Evolutionary conservation across 495 filamentous ascomycete species (phyloP).

Genomic region (Daldinia childiae): DNA sequence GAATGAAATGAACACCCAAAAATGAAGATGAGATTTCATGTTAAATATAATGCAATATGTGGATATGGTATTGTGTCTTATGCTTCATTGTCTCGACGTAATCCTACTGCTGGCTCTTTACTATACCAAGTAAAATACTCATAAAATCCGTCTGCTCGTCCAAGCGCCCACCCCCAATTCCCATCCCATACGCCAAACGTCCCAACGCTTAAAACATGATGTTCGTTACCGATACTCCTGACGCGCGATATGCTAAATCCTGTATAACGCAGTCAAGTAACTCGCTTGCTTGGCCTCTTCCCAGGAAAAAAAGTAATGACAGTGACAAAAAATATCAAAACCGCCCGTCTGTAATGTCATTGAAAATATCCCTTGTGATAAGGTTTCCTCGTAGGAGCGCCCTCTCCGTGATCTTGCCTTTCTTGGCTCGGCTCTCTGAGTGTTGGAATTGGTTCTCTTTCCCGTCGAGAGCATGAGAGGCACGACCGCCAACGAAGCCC

Average conservation of each 20-base stretch:
- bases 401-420: constrained; percentile 51
- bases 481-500: constrained; percentile 3
- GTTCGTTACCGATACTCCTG: constrained; percentile 6
- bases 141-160: constrained; percentile 10
- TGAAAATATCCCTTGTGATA: constrained; percentile 59
- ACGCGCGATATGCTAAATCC: constrained; percentile 1
- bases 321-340: constrained; percentile 29
- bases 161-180: background rate
- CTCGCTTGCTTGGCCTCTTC: background rate
- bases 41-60: background rate
- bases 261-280: background rate
- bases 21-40: background rate
- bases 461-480: constrained; percentile 20
- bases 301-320: background rate
- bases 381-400: constrained; percentile 53
- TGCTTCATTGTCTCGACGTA: background rate
- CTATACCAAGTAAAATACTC: background rate
- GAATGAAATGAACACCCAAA: too few relatives aligned
- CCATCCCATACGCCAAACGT: constrained; percentile 9
- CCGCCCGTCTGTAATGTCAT: constrained; percentile 55
- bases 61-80: background rate
- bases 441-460: constrained; percentile 47
- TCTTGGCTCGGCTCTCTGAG: constrained; percentile 34
- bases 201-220: constrained; percentile 6
- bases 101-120: background rate